Evolutionary conservation across 192 early-diverging fungal genomes (phyloP), one percentile per base, ranked within the genome.

Genomic region (Entophlyctis luteolus): DNA sequence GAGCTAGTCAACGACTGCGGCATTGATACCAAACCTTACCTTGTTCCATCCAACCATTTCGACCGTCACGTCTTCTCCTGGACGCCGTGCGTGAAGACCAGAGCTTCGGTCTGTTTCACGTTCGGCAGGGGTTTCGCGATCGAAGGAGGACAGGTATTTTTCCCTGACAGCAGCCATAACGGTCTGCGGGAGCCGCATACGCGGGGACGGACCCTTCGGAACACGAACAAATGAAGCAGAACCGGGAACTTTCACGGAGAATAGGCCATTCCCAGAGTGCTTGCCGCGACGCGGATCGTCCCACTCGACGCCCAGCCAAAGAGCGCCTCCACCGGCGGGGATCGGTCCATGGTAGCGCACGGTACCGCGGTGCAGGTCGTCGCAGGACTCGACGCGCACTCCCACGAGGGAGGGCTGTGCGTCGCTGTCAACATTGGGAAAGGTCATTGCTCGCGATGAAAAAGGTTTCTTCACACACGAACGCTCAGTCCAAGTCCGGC

Each of bases 401-500:
- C 29, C 25, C 23, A 57, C 33, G 29, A 57, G 55, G 25, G 16
- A 12, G 32, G 8, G 33, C 3, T 18, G 23, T 29, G 14, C 28
- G 29, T 34, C 14, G 55, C 14, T 6, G 32, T 57, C 55, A 57
- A 16, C 50, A 53, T 20, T 53, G 18, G 18, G 18, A 1, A 2
- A n/a, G 45, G 45, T n/a, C 0, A 47, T n/a, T 10, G 42, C 10
- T 45, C 42, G 12, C n/a, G 42, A 45, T n/a, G 42, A 45, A 14
- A 10, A 45, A 45, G 42, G n/a, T n/a, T n/a, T n/a, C n/a, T n/a
- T n/a, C n/a, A n/a, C n/a, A n/a, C n/a, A n/a, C n/a, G n/a, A n/a
- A n/a, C n/a, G 28, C 1, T 10, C 33, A 1, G 38, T 34, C 74
- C 18, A 90, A 67, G 23, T 92, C 90, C 1, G 95, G 95, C 91